phyloP scores from a whole-genome alignment of 345 rosid genomes.

The Sonneratia alba region DNA sequence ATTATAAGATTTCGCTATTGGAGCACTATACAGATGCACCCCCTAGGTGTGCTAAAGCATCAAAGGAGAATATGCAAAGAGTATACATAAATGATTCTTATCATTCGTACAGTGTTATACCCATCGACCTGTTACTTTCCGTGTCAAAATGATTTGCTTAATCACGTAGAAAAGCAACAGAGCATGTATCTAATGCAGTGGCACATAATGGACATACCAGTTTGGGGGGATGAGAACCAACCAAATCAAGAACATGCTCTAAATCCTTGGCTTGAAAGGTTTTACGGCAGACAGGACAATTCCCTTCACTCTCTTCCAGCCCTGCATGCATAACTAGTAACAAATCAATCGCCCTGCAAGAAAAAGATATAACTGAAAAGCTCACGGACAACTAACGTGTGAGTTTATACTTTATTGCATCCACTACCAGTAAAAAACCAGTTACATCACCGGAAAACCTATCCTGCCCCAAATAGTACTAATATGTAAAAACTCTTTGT shows the following conservation, averaged over 20 bases:
- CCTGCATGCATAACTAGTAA: slow-evolving; percentile 22
- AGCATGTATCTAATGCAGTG: not conserved
- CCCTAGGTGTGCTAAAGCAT: not conserved
- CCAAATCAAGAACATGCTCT: slow-evolving; percentile 68
- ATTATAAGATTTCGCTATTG: not conserved
- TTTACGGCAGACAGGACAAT: slow-evolving; percentile 86
- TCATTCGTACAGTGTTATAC: not conserved
- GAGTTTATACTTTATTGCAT: not conserved
- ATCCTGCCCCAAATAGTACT: too few relatives aligned
- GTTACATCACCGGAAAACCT: too few relatives aligned
- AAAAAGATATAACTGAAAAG: not conserved
- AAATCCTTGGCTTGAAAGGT: slow-evolving; percentile 62
- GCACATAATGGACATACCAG: slow-evolving; percentile 29
- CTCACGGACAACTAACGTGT: not conserved
- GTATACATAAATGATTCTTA: not conserved
- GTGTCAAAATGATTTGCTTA: not conserved
- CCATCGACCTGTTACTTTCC: not conserved
- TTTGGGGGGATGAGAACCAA: slow-evolving; percentile 39
- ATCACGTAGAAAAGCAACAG: not conserved
- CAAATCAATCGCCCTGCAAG: not conserved
- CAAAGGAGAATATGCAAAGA: not conserved
- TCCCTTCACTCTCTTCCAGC: slow-evolving; percentile 38
- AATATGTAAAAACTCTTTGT: too few relatives aligned
- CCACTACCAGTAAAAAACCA: too few relatives aligned
- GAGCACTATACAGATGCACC: not conserved